Evolutionary conservation across 148 eudicot species (phyloP), one percentile per base, ranked within the genome.

Genomic region (Nepenthes gracilis): DNA sequence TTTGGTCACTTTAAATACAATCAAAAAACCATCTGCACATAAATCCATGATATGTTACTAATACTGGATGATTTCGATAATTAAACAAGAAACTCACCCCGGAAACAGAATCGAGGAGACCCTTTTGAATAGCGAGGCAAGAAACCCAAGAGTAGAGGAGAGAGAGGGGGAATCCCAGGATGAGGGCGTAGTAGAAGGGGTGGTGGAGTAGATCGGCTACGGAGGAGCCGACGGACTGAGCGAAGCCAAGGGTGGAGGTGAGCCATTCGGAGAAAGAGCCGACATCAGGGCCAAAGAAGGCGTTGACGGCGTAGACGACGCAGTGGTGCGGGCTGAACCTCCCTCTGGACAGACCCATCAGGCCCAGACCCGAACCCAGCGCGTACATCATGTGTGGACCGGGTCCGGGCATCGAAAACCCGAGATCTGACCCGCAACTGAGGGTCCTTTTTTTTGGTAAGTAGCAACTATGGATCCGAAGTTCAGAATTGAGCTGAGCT

Each of bases 321-420:
- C 87, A 79, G 80, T 91, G 97, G 74, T 86, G 95, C 1, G 92
- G 95, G 57, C 85, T 66, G 83, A 91, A 91, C 64, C 90, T 72
- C 10, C 97, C 92, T 52, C 70, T 70, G 35, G 97, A 83, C 12
- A 79, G 34, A n/a, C 60, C 60, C 80, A 83, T 67, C 35, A 91
- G 56, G 62, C 80, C 87, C 23, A 78, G 70, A 12, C 93, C 93
- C 50, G 86, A 64, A 13, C 81, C 81, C 37, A 91, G 64, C 6
- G 93, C 61, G 77, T 91, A 91, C 40, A 91, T 74, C 97, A 91
- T 75, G 84, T 91, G 97, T 6, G 97, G 85, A 33, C 97, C 97
- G 7, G 97, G 97, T 0, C 97, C 97, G 56, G 97, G 97, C 97
- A 91, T 89, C 43, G 49, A 40, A 40, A 3, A 40, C 8, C 45